A percentile compares a stretch with the other conserved stretches of the same genome.
These are phyloP conservation scores for Bonia amplexicaulis DNA, from an alignment of 176 grass and related monocot species.

Conservation along the genomic window DNA sequence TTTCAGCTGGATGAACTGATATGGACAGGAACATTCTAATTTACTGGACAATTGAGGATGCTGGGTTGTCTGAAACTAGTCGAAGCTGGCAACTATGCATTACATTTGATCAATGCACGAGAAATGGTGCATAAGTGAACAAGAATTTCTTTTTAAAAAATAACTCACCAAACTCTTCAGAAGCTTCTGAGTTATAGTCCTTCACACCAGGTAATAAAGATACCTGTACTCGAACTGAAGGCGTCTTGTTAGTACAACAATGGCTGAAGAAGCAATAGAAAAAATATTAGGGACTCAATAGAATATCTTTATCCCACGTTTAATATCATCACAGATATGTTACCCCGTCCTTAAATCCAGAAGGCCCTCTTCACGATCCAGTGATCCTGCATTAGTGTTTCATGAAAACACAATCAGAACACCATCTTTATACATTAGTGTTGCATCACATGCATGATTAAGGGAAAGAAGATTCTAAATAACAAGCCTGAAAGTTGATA, in stretches of 20 bases:
- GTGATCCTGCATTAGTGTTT: slow-evolving; percentile 32
- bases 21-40: background rate
- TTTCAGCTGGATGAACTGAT: background rate
- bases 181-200: background rate
- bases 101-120: background rate
- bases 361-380: background rate
- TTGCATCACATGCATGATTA: background rate
- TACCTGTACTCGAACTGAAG: background rate
- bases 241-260: too few relatives aligned
- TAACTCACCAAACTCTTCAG: slow-evolving; percentile 23
- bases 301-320: background rate
- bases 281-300: background rate
- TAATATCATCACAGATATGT: background rate
- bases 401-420: slow-evolving; percentile 20
- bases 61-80: background rate
- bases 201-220: slow-evolving; percentile 13
- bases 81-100: background rate
- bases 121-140: background rate
- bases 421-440: background rate
- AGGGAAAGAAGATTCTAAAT: background rate
- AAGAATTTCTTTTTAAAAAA: background rate
- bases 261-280: background rate
- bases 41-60: background rate
- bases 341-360: slow-evolving; percentile 35
- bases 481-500: background rate